A percentile compares a stretch with the other conserved stretches of the same genome.
Conservation (phyloP, 2,329 filamentous ascomycete genomes). For the Sordariomycetes sp. region DNA sequence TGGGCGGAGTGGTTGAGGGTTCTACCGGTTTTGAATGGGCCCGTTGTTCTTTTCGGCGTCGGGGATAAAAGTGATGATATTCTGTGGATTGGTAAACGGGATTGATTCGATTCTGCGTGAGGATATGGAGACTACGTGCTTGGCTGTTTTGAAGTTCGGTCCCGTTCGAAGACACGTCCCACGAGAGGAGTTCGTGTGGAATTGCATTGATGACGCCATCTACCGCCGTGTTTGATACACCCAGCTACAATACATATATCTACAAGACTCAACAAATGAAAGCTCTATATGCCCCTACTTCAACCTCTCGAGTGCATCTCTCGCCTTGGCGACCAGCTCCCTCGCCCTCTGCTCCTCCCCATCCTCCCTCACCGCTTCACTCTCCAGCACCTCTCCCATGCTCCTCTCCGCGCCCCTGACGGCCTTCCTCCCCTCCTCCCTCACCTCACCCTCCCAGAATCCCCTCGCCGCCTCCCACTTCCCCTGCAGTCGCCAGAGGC, state of each 20-base stretch:
- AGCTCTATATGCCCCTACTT: conserved; percentile 18
- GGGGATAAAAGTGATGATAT: background rate
- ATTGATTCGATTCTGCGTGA: background rate
- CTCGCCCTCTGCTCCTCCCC: conserved; percentile 27
- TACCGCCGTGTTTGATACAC: background rate
- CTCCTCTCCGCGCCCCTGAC: conserved; percentile 45
- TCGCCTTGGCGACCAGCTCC: conserved; percentile 35
- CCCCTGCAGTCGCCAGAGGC: conserved; percentile 47
- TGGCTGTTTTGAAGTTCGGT: background rate
- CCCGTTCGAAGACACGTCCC: background rate
- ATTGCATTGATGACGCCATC: background rate
- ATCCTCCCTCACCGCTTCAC: conserved; percentile 13
- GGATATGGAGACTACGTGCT: background rate
- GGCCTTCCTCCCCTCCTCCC: conserved; percentile 55
- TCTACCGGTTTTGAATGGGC: background rate
- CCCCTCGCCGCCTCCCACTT: conserved; percentile 49
- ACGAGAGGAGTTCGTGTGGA: background rate
- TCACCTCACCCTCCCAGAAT: conserved; percentile 57
- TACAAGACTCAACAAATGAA: conserved; percentile 3
- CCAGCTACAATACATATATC: background rate
- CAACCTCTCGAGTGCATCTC: conserved; percentile 35
- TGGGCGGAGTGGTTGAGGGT: background rate
- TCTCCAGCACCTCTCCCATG: conserved; percentile 34
- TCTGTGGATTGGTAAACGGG: background rate
- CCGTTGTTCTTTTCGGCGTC: background rate